Conservation (phyloP, 75 land plant species). For the Pseudotsuga menziesii region DNA sequence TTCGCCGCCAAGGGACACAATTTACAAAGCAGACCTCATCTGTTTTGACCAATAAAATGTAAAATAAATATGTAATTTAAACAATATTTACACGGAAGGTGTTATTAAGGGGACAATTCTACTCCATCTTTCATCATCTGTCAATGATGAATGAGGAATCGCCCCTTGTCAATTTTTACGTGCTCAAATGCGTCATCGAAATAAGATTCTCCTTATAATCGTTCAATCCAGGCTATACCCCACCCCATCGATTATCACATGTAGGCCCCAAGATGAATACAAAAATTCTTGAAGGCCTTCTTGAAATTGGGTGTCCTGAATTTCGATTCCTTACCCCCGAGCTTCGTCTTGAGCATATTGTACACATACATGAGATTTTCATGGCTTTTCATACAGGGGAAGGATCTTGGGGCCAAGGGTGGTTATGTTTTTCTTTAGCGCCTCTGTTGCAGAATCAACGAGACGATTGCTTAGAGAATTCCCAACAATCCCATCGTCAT, state of each 20-base stretch:
- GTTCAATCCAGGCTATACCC: constrained; percentile 32
- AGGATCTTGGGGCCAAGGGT: constrained; percentile 67
- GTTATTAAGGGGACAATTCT: too few relatives aligned
- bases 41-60: too few relatives aligned
- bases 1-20: too few relatives aligned
- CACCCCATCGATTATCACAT: constrained; percentile 32
- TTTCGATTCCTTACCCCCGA: constrained; percentile 19
- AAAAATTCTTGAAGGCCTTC: constrained; percentile 33
- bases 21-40: too few relatives aligned
- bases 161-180: too few relatives aligned
- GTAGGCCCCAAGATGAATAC: constrained; percentile 41
- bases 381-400: constrained; percentile 43
- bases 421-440: constrained; percentile 60
- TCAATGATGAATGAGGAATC: too few relatives aligned
- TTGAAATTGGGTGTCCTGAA: constrained; percentile 38
- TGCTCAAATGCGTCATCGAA: too few relatives aligned
- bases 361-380: constrained; percentile 35
- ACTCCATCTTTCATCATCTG: too few relatives aligned
- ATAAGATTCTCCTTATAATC: constrained; percentile 34
- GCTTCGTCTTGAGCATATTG: constrained; percentile 21
- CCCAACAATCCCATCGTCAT: constrained; percentile 28
- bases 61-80: too few relatives aligned
- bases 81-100: too few relatives aligned
- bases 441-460: constrained; percentile 49
- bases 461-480: constrained; percentile 27